Percentiles rank a stretch among this genome's conserved stretches.
These are phyloP conservation scores for Penicillium nordicum DNA, from an alignment of 2,329 filamentous ascomycete genomes.

Conservation along the genomic window DNA sequence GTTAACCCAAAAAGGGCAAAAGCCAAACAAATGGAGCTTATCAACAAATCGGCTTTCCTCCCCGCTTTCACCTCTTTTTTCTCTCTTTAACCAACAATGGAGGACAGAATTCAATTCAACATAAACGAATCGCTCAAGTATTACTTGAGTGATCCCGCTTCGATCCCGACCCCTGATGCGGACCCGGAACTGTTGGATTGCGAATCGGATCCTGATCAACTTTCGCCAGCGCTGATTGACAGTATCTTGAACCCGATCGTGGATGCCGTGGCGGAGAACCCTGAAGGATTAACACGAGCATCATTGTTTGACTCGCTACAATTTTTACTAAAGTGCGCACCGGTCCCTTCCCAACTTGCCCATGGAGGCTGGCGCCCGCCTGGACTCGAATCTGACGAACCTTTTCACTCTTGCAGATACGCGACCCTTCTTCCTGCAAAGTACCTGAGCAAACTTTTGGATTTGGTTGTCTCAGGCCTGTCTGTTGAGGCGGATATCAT, in stretches of 20 bases:
- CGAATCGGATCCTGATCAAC: slow-evolving; percentile 83
- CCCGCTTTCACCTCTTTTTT: slow-evolving; percentile 15
- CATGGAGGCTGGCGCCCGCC: slow-evolving; percentile 29
- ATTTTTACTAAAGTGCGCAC: slow-evolving; percentile 91
- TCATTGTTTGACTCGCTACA: slow-evolving; percentile 87
- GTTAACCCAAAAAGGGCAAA: slow-evolving; percentile 22
- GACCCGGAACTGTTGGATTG: slow-evolving; percentile 80
- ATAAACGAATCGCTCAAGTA: slow-evolving; percentile 95
- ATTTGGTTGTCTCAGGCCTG: slow-evolving; percentile 81
- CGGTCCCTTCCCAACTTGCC: slow-evolving; percentile 46
- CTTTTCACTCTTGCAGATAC: slow-evolving; percentile 68
- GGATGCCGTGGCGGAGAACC: slow-evolving; percentile 86
- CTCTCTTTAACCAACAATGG: slow-evolving; percentile 54
- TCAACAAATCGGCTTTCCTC: slow-evolving; percentile 19
- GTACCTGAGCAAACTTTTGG: slow-evolving; percentile 87
- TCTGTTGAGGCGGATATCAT: slow-evolving; percentile 81
- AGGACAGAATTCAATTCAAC: slow-evolving; percentile 72
- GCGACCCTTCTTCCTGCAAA: slow-evolving; percentile 74
- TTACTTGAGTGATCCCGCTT: slow-evolving; percentile 88
- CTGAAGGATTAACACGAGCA: slow-evolving; percentile 77
- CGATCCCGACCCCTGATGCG: slow-evolving; percentile 81
- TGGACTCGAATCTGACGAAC: slow-evolving; percentile 58
- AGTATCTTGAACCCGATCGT: slow-evolving; percentile 85
- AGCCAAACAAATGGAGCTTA: slow-evolving; percentile 27
- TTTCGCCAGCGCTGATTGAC: slow-evolving; percentile 77